Evolutionary conservation across 257 asterid genomes (phyloP), one percentile per base, ranked within the genome.

Genomic region (Scutellaria barbata): DNA sequence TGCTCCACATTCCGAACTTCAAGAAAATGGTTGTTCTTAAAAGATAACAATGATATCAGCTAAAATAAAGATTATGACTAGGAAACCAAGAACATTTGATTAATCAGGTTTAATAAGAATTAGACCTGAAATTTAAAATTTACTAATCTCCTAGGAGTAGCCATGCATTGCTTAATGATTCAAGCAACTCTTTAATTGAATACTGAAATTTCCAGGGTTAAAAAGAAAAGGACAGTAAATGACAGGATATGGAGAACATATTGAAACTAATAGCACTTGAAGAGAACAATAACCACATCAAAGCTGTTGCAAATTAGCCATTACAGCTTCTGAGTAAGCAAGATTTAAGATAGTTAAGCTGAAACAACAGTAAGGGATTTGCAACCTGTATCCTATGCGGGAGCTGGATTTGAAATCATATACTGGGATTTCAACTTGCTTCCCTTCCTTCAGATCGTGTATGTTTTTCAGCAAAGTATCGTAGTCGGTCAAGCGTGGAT

Each of bases 371-470:
- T 22, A 25, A 71, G 43, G 30, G 75, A 63, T 73, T 53, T 18
- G 64, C 61, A 42, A 95, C 99, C 99, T 92, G 89, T 84, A 90
- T 79, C 99, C 99, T 11, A 85, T 81, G 63, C 97, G 97, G 13
- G 97, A 86, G 77, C 99, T 95, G 84, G 96, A 84, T 82, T 95
- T 95, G 87, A 92, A 95, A 81, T 95, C 99, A 75, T 95, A 95
- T 78, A 95, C 75, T n/a, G 99, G 99, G 78, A 92, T 87, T 58
- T 87, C 93, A 76, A 73, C 89, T 47, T 67, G 85, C 73, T 85
- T 90, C 66, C 97, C 98, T 8, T 75, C 87, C 85, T 82, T 92
- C 67, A 95, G 83, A 73, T 92, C 99, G n/a, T 87, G 83, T 74
- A 95, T 87, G 76, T 95, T 95, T 76, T 84, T 74, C 46, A 95